phyloP scores from a whole-genome alignment of 306 rosid genomes.

The Psophocarpus tetragonolobus region DNA sequence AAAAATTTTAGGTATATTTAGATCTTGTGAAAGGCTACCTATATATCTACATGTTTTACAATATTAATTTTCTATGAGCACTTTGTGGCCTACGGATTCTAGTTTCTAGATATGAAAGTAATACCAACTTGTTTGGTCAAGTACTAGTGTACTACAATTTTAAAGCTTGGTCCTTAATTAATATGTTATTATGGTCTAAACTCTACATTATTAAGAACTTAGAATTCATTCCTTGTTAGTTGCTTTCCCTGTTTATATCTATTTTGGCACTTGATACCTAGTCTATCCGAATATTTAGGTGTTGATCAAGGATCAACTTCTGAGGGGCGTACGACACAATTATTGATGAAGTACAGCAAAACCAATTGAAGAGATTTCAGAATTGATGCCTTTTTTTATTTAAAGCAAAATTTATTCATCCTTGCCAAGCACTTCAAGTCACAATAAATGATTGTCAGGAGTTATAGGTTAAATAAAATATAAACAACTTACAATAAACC shows the following conservation, averaged over 20 bases:
- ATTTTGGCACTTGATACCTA: neutral
- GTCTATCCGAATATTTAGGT: too few species aligned
- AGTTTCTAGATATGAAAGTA: neutral
- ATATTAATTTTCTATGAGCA: neutral
- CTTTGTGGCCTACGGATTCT: neutral
- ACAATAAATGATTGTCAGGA: too few species aligned
- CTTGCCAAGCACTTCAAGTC: too few species aligned
- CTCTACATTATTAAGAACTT: neutral
- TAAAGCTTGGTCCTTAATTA: neutral
- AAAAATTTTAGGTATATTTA: neutral
- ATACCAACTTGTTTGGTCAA: neutral
- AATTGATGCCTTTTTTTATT: neutral
- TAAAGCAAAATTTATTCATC: too few species aligned
- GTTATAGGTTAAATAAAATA: too few species aligned
- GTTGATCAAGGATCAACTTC: neutral
- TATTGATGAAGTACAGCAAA: neutral
- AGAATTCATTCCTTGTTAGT: neutral
- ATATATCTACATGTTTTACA: neutral
- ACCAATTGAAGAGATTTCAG: neutral
- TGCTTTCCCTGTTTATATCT: neutral
- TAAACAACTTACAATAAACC: too few species aligned
- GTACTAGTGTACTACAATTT: neutral
- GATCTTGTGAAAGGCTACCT: neutral
- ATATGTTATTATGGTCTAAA: neutral
- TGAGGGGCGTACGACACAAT: constrained; percentile 1